Evolutionary conservation across 495 filamentous ascomycete genomes (phyloP), one percentile per base, ranked within the genome.

Genomic region (Viridothelium virens): DNA sequence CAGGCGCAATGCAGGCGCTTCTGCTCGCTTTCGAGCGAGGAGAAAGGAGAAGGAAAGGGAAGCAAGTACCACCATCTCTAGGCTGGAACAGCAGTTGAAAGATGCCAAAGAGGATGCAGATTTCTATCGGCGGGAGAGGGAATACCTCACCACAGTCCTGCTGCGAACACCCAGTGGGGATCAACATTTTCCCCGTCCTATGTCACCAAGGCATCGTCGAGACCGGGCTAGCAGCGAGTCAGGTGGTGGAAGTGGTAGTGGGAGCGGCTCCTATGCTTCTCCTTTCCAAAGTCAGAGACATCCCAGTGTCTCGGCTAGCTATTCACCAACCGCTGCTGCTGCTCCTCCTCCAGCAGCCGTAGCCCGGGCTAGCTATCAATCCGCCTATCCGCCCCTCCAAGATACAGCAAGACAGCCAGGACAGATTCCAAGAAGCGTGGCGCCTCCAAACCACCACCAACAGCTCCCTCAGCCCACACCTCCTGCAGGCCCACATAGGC

Each of bases 11-110:
- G 96, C 95, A 62, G 91, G 90, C 56, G 94, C 94, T 7, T 96
- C 92, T 48, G 87, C 91, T 66, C 81, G 94, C 50, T 97, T 97
- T 71, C 87, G 94, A 64, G 86, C 89, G 73, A 83, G 93, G 63
- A 85, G 90, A 70, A 97, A 97, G 75, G 88, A 94, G 71, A 92
- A 91, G 71, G 93, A 97, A 76, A 82, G 84, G 70, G 88, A 91
- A 71, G 85, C 88, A 38, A 83, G 86, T 44, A 82, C 83, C 56
- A 87, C 82, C 46, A 85, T 87, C 38, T 80, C 85, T 66, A 84
- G 87, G 70, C 80, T 89, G 39, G 86, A 86, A 66, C 80, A 86
- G 67, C 82, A 86, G 64, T 65, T 78, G 6, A 73, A 73, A 48
- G 74, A 79, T 9, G 65, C 74, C 2, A 44, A 41, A 18, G 78